Evolutionary conservation across 2,329 filamentous ascomycete species (phyloP).

Genomic region (Plenodomus tracheiphilus): DNA sequence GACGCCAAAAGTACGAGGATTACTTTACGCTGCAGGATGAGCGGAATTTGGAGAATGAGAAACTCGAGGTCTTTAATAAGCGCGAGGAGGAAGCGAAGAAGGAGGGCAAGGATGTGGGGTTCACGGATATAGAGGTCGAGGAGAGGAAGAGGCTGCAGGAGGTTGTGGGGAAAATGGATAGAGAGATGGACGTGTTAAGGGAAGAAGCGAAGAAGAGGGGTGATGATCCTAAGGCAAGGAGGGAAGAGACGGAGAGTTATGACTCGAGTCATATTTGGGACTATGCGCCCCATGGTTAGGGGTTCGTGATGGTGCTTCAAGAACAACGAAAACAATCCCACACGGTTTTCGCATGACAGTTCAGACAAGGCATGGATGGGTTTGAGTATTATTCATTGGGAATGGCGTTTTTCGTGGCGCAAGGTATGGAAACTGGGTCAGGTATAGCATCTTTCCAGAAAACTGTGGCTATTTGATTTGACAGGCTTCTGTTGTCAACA

Average conservation of each 20-base stretch:
- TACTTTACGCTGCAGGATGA: conserved; percentile 54
- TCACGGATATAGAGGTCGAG: conserved; percentile 23
- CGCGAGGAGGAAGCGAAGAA: conserved; percentile 40
- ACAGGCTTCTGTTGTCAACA: too few species aligned
- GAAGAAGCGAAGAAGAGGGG: conserved; percentile 40
- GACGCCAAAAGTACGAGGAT: conserved; percentile 52
- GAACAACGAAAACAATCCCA: too few species aligned
- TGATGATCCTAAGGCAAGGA: conserved; percentile 33
- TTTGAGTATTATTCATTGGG: too few species aligned
- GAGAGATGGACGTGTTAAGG: conserved; percentile 31
- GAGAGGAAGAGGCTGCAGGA: conserved; percentile 25
- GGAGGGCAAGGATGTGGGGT: conserved; percentile 25
- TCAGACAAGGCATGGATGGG: too few species aligned
- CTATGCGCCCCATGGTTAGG: conserved; percentile 33
- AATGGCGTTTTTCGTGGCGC: too few species aligned
- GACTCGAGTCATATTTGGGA: conserved; percentile 43
- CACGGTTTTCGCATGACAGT: too few species aligned
- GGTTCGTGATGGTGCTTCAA: neutral
- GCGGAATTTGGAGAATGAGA: conserved; percentile 46
- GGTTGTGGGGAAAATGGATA: conserved; percentile 28
- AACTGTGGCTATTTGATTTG: too few species aligned
- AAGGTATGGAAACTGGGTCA: too few species aligned
- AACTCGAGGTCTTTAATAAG: conserved; percentile 47
- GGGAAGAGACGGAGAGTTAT: conserved; percentile 40
- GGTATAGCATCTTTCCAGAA: too few species aligned